These are phyloP conservation scores for Globisporangium emineosum DNA, from an alignment of 352 stramenopile genomes.

Conservation along the genomic window DNA sequence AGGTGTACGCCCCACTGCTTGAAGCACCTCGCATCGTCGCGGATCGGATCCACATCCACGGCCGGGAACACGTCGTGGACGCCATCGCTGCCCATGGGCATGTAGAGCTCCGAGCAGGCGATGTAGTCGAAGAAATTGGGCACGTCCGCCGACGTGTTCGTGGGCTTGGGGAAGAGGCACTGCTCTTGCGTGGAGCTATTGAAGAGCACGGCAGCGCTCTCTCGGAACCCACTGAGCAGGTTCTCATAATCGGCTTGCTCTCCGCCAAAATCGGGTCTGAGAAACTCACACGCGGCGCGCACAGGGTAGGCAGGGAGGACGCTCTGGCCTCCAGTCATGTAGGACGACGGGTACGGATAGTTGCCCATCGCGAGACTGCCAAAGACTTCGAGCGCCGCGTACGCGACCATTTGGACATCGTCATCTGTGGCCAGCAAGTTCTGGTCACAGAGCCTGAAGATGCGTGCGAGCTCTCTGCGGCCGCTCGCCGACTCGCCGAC, in stretches of 20 bases:
- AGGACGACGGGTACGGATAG: constrained; percentile 49
- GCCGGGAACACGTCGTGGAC: constrained; percentile 87
- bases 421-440: constrained; percentile 22
- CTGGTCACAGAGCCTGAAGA: constrained; percentile 32
- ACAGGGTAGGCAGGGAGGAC: constrained; percentile 38
- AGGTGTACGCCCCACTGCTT: constrained; percentile 55
- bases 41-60: constrained; percentile 52
- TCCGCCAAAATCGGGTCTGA: constrained; percentile 20
- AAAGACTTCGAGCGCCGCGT: constrained; percentile 23
- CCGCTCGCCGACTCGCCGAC: constrained; percentile 27
- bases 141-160: constrained; percentile 39
- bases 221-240: constrained; percentile 31
- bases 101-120: constrained; percentile 75
- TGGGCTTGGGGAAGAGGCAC: constrained; percentile 67
- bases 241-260: constrained; percentile 4
- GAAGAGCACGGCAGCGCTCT: constrained; percentile 47
- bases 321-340: constrained; percentile 41
- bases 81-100: constrained; percentile 56
- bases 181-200: constrained; percentile 33
- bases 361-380: constrained; percentile 40
- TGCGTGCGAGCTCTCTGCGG: constrained; percentile 23
- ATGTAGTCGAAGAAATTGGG: constrained; percentile 78
- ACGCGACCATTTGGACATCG: constrained; percentile 18
- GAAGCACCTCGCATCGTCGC: constrained; percentile 59
- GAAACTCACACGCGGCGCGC: constrained; percentile 29